Base-by-base conservation (phyloP, 352 stramenopile species). In the Globisporangium paddicum region DNA sequence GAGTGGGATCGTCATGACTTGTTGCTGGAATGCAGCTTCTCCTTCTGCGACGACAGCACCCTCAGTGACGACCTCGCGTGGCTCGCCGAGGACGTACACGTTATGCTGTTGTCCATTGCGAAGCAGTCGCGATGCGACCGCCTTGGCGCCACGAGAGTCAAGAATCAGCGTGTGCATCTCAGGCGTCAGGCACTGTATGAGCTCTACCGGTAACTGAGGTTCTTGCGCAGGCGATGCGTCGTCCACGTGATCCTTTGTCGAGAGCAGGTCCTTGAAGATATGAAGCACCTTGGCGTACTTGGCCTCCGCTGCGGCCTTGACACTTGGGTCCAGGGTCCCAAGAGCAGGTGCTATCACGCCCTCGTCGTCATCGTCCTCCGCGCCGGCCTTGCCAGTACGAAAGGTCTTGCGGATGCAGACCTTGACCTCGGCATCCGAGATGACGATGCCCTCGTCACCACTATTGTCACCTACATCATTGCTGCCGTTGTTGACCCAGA, bases 341-440 rank as follows among this genome's bases (percentile, higher is more conserved):
- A 23, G 2, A 6, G 5, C 7, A n/a, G n/a, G n/a, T n/a, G n/a
- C n/a, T 21, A 30, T 11, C 30, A 16, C 21, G 3, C 7, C 8
- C 5, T n/a, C 18, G 23, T 54, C 11, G 21, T 13, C n/a, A 7
- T 23, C 42, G 19, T 21, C 50, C 10, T 35, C 23, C 4, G 1
- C 11, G 5, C 14, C 8, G 2, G 6, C 8, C n/a, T 48, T 25
- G 25, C 28, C 51, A 4, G 38, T 28, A 3, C 53, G 23, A 49
- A 75, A 75, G n/a, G 62, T 42, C 47, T 78, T 78, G 23, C 46
- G 58, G 10, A 78, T 67, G 47, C 80, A 90, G 7, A 79, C 80
- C 58, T 88, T 90, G 54, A 80, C 79, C 28, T 73, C 62, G 32
- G 62, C 66, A 26, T 71, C 58, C 16, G 56, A 40, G 26, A 69